phyloP scores from a whole-genome alignment of 352 stramenopile genomes.

The Phytopythium vexans region DNA sequence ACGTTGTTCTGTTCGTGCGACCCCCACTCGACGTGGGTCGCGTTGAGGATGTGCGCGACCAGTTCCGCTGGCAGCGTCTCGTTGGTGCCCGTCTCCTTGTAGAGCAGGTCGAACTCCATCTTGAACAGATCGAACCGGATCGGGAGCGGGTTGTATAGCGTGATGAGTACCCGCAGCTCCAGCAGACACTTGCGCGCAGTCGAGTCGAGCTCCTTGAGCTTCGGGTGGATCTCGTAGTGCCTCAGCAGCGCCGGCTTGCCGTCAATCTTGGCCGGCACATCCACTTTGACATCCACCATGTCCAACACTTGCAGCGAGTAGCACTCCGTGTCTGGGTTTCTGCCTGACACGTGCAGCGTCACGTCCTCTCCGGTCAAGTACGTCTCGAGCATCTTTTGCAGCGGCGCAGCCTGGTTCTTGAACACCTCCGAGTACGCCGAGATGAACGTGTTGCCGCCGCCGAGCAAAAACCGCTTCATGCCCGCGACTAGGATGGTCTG shows the following conservation, averaged over 20 bases:
- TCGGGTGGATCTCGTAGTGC: conserved; percentile 50
- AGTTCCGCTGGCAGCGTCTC: background rate
- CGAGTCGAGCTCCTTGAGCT: conserved; percentile 73
- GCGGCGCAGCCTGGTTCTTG: conserved; percentile 54
- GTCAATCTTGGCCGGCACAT: conserved; percentile 67
- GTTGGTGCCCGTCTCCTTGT: conserved; percentile 28
- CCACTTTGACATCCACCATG: conserved; percentile 53
- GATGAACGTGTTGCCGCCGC: conserved; percentile 71
- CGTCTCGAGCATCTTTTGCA: conserved; percentile 66
- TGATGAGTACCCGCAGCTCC: conserved; percentile 64
- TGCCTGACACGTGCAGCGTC: conserved; percentile 48
- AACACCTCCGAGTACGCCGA: conserved; percentile 69
- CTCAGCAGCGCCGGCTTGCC: conserved; percentile 67
- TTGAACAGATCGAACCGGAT: conserved; percentile 72
- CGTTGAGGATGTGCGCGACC: conserved; percentile 49
- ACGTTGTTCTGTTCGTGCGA: conserved; percentile 70
- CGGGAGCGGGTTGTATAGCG: conserved; percentile 76
- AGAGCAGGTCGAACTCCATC: conserved; percentile 69
- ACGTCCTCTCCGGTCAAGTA: conserved; percentile 69
- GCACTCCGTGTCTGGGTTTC: conserved; percentile 45
- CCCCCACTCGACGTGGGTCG: conserved; percentile 45
- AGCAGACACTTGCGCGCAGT: conserved; percentile 69
- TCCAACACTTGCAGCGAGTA: conserved; percentile 71
- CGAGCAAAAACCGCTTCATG: conserved; percentile 70
- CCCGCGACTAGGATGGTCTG: conserved; percentile 59